Base-by-base conservation (phyloP, 768 basidiomycete species). In the Pisolithus albus region DNA sequence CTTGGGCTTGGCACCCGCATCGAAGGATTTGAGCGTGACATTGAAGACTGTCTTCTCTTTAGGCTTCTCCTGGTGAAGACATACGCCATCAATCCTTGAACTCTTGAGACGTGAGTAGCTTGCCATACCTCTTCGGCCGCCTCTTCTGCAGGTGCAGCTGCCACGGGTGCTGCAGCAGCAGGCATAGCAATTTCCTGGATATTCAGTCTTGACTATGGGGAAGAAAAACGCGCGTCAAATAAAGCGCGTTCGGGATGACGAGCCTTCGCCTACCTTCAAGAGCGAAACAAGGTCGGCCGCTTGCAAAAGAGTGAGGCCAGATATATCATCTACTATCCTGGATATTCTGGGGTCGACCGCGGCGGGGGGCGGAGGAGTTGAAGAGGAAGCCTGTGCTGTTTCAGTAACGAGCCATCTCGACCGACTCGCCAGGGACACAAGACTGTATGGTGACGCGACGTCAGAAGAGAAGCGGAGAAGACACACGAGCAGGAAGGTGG, bases 11-110 rank as follows among this genome's bases (percentile, higher is more conserved):
- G 89, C 77, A 10, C 80, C 76, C 2, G 92, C 82, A 55, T 96
- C 94, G 63, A 98, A 96, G 44, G 92, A 92, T 65, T 95, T 92
- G 39, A 99, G 80, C 70, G 83, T 92, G 64, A 97, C 88, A 61
- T 85, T 94, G 74, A 99, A 99, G 32, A 94, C 79, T 16, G 93
- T 96, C 83, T 98, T 98, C 75, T 97, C 96, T 74, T 96, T 97
- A 46, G 93, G 93, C 64, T 94, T 96, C 69, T 92, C 92, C 85
- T 92, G 56, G 5, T 21, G 30, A 11, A 18, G 19, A 40, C 7
- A 18, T 34, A 21, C 4, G 16, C n/a, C 5, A 24, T 52, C 47
- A 46, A 37, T 23, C 13, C 30, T 7, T 8, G 13, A 16, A 8
- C 1, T 37, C 15, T 7, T n/a, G 5, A 2, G 7, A 19, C 4